Evolutionary conservation across 2,329 filamentous ascomycete genomes (phyloP).

Genomic region (Xylariaceae sp.): DNA sequence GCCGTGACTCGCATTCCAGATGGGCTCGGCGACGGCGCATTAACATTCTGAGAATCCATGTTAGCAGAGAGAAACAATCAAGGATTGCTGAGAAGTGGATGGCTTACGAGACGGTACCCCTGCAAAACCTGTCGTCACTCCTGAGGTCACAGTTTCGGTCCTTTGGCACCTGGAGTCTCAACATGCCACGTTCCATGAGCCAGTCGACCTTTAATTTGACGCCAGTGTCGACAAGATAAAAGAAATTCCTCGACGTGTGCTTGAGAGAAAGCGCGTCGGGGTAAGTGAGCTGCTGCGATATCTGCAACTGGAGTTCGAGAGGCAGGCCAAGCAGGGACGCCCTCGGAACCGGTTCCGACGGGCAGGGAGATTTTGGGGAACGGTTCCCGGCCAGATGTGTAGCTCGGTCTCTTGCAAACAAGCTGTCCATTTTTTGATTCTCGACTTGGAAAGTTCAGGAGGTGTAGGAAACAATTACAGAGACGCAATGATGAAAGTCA

Average conservation of each 20-base stretch:
- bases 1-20: constrained; percentile 54
- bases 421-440: constrained; percentile 3
- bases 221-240: constrained; percentile 59
- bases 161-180: constrained; percentile 62
- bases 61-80: not conserved
- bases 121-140: constrained; percentile 55
- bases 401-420: not conserved
- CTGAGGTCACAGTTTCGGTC: constrained; percentile 51
- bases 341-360: not conserved
- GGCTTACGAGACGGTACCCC: constrained; percentile 50
- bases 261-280: constrained; percentile 68
- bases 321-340: constrained; percentile 48
- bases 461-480: not conserved
- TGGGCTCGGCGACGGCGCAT: constrained; percentile 57
- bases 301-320: constrained; percentile 61
- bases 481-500: no score
- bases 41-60: constrained; percentile 32
- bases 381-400: not conserved
- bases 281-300: constrained; percentile 57
- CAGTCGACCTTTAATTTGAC: constrained; percentile 62
- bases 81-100: not conserved
- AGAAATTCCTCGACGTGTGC: constrained; percentile 60
- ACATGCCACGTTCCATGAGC: constrained; percentile 57
- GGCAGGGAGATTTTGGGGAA: constrained; percentile 1
- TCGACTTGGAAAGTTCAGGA: not conserved